Conservation (phyloP, 2,329 filamentous ascomycete species). For the Aspergillus novofumigatus region DNA sequence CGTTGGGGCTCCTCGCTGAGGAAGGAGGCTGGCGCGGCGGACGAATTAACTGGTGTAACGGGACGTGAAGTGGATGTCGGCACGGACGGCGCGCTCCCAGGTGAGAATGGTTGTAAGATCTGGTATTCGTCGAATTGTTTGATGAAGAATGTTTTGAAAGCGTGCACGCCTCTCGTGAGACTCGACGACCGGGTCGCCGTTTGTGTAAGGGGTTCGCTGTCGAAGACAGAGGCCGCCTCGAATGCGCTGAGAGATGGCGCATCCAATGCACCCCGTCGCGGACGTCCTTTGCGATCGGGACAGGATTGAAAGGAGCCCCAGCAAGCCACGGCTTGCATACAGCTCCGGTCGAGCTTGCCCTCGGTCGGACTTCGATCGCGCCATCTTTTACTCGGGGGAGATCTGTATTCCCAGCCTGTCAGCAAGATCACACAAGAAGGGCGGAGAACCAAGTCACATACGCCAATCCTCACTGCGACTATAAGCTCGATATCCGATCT, state of each 20-base stretch:
- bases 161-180: conserved; percentile 25
- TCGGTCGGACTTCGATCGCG: conserved; percentile 13
- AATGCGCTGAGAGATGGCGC: conserved; percentile 13
- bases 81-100: conserved; percentile 12
- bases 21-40: conserved; percentile 7
- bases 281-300: conserved; percentile 7
- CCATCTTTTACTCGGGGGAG: conserved; percentile 24
- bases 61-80: conserved; percentile 5
- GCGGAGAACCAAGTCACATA: conserved; percentile 16
- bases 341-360: conserved; percentile 10
- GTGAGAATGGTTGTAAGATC: conserved; percentile 18
- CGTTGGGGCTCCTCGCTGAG: conserved; percentile 2
- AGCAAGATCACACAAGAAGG: neutral
- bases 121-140: conserved; percentile 27
- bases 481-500: conserved; percentile 25
- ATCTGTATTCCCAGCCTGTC: conserved; percentile 14
- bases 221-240: conserved; percentile 17
- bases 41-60: conserved; percentile 10
- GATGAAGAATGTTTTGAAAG: conserved; percentile 28
- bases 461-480: conserved; percentile 19
- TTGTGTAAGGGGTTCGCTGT: conserved; percentile 16
- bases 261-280: conserved; percentile 10
- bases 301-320: conserved; percentile 9
- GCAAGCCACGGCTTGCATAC: conserved; percentile 17
- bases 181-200: conserved; percentile 19